Base-by-base conservation (phyloP, 1,139 yeast genomes). In the Pneumocystis oryctolagi region DNA sequence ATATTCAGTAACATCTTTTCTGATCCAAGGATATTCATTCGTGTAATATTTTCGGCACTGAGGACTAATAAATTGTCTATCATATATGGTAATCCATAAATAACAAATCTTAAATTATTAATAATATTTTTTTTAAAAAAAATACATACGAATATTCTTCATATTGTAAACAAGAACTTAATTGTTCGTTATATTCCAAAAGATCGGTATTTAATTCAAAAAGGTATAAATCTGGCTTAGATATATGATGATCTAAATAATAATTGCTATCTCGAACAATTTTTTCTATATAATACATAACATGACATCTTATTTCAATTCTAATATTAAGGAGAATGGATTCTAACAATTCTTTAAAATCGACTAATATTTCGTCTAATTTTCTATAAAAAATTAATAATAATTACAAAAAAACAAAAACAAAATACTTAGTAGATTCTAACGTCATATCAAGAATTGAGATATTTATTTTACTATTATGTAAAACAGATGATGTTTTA, bases 31-130 rank as follows among this genome's bases (percentile, higher is more conserved):
- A 16, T 25, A 32, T 39, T 58, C 60, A 12, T 61, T 34, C n/a
- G 59, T 62, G 28, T 57, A 61, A 32, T 57, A 35, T 57, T 57
- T 30, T 39, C 59, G 12, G 40, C 40, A 39, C 30, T 6, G 12
- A 20, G 59, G 20, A 60, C 59, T 31, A 64, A 60, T n/a, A 64
- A 59, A 28, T 64, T 62, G 35, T 62, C 65, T 14, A 64, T 60
- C 61, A 64, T 35, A 16, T 28, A 53, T 5, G 62, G 62, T 14
- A 64, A 28, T 9, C 65, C 65, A 5, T 61, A 60, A 42, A 60
- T 40, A 57, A 64, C 47, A 53, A 62, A 60, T 16, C 62, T 31
- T 25, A 40, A 60, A 16, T 25, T 25, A 47, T 47, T 25, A 47
- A 12, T 20, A 25, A 1, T 62, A 61, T 6, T 32, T 37, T n/a